Conservation (phyloP, 768 basidiomycete genomes). For the Mycena chlorophos region DNA sequence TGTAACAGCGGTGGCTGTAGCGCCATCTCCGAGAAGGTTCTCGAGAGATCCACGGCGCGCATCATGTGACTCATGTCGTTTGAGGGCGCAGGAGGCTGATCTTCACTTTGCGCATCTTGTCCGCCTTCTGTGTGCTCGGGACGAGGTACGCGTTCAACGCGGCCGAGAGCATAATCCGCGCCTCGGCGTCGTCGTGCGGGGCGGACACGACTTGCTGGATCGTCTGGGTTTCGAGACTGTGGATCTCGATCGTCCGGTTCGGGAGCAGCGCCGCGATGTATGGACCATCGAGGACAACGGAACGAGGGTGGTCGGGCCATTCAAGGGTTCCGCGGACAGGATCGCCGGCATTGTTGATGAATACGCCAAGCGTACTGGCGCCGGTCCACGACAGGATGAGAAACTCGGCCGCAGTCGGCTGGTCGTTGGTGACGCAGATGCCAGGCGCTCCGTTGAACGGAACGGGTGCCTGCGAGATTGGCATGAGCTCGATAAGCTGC, state of each 20-base stretch:
- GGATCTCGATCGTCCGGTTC: conserved; percentile 78
- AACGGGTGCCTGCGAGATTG: conserved; percentile 68
- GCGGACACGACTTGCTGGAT: conserved; percentile 70
- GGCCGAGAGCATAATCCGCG: conserved; percentile 37
- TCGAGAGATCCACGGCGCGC: background rate
- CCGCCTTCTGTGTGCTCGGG: conserved; percentile 49
- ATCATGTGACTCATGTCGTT: background rate
- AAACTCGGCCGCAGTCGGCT: conserved; percentile 67
- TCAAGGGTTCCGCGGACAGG: conserved; percentile 87
- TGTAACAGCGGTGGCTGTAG: no score
- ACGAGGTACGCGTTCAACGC: conserved; percentile 49
- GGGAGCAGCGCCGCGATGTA: conserved; percentile 77
- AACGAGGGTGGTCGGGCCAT: conserved; percentile 73
- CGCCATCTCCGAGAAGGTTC: no score
- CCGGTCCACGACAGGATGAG: conserved; percentile 87
- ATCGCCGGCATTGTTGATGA: conserved; percentile 81
- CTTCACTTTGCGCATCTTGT: conserved; percentile 46
- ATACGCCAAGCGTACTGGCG: conserved; percentile 77
- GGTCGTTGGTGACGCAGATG: conserved; percentile 71
- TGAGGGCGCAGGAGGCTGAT: conserved; percentile 31
- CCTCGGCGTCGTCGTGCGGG: conserved; percentile 29
- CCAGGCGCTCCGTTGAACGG: conserved; percentile 56
- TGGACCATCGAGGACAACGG: conserved; percentile 75
- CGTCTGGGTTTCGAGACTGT: conserved; percentile 72
- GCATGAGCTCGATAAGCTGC: conserved; percentile 70